These are phyloP conservation scores for Cucumis cinereus DNA, from an alignment of 306 rosid species.

Conservation along the genomic window DNA sequence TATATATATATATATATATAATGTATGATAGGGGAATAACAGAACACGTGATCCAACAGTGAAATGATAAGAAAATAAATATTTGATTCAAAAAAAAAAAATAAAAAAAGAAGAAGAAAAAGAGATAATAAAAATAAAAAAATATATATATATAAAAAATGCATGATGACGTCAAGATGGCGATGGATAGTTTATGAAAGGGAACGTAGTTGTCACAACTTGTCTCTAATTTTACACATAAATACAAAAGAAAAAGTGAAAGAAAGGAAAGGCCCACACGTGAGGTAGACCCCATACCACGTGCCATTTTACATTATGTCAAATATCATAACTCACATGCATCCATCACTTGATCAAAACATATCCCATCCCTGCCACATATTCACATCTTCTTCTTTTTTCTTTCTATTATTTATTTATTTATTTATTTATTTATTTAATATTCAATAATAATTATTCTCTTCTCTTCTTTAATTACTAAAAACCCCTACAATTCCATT, in stretches of 20 bases:
- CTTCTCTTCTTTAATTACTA: no score
- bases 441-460: not conserved
- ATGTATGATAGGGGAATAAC: not conserved
- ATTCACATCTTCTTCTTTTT: not conserved
- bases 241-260: not conserved
- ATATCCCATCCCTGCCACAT: not conserved
- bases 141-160: no score
- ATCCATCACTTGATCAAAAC: not conserved
- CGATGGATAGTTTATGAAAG: not conserved
- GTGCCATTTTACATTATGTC: not conserved
- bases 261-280: not conserved
- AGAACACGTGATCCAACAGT: not conserved
- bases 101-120: no score
- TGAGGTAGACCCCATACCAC: not conserved
- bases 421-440: no score
- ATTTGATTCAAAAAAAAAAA: no score
- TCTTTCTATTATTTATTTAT: no score
- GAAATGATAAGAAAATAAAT: not conserved
- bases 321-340: not conserved
- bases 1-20: no score
- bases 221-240: not conserved
- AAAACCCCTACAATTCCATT: not conserved
- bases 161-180: not conserved
- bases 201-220: not conserved
- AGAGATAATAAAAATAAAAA: no score